Evolutionary conservation across 176 grass and related monocot species (phyloP).

Genomic region (Oryza officinalis): DNA sequence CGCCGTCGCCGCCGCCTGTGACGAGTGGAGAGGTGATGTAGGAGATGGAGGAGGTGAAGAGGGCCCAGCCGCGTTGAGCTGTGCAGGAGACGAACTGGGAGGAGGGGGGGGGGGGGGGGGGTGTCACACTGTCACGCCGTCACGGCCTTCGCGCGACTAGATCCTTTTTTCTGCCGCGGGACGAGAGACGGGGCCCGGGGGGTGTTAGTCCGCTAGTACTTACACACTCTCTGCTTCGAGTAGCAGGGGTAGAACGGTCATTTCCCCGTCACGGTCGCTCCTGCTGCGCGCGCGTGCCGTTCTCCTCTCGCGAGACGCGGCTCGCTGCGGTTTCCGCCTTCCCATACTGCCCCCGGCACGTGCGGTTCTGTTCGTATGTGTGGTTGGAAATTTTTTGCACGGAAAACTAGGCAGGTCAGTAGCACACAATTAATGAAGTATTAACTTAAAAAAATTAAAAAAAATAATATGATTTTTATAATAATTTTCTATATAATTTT

Average conservation of each 20-base stretch:
- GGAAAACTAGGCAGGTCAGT: too few relatives aligned
- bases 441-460: too few relatives aligned
- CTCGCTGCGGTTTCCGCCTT: not conserved
- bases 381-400: too few relatives aligned
- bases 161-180: conserved; percentile 22
- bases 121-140: not conserved
- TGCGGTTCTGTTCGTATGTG: not conserved
- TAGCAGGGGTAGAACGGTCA: conserved; percentile 11
- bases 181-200: not conserved
- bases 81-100: not conserved
- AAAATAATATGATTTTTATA: too few relatives aligned
- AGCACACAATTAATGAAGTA: too few relatives aligned
- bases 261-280: not conserved
- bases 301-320: not conserved
- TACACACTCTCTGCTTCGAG: too few relatives aligned
- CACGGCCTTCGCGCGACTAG: not conserved
- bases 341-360: not conserved
- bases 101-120: too few relatives aligned
- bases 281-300: not conserved
- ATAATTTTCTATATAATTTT: too few relatives aligned
- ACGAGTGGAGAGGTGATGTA: not conserved
- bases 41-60: not conserved
- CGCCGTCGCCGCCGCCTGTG: conserved; percentile 8
- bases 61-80: not conserved
- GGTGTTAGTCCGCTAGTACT: too few relatives aligned